These are phyloP conservation scores for Neopestalotiopsis clavispora DNA, from an alignment of 2,329 filamentous ascomycete genomes.

Conservation along the genomic window DNA sequence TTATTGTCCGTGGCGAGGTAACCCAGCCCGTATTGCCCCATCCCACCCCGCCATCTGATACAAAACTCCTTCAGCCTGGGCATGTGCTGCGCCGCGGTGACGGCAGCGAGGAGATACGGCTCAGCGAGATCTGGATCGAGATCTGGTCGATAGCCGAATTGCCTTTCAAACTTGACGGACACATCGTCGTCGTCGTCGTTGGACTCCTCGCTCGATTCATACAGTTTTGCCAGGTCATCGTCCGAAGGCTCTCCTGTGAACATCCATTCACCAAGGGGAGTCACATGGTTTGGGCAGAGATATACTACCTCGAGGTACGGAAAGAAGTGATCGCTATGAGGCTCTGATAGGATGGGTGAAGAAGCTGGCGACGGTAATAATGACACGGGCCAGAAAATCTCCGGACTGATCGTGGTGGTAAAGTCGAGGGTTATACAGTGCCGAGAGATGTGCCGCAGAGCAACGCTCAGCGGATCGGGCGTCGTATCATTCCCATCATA, in stretches of 20 bases:
- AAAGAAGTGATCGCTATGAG: neutral
- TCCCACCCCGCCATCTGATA: neutral
- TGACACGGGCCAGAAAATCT: neutral
- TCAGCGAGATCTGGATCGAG: neutral
- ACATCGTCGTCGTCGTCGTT: neutral
- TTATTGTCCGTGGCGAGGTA: neutral
- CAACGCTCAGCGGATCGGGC: neutral
- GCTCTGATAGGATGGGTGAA: neutral
- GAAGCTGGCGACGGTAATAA: neutral
- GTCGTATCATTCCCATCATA: neutral
- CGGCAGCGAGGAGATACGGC: neutral
- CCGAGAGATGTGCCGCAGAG: neutral
- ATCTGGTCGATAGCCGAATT: neutral
- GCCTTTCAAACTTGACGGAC: too few species aligned
- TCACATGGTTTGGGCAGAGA: neutral
- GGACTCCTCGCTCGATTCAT: neutral
- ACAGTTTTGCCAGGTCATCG: too few species aligned
- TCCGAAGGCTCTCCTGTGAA: neutral
- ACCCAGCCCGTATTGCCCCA: neutral
- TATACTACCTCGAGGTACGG: neutral
- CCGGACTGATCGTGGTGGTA: neutral
- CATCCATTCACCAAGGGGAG: neutral
- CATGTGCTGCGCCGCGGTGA: neutral
- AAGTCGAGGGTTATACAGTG: neutral
- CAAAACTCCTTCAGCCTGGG: neutral